Percentiles rank a stretch among this genome's conserved stretches.
These are phyloP conservation scores for Stylosanthes scabra DNA, from an alignment of 331 rosid genomes.

Conservation along the genomic window DNA sequence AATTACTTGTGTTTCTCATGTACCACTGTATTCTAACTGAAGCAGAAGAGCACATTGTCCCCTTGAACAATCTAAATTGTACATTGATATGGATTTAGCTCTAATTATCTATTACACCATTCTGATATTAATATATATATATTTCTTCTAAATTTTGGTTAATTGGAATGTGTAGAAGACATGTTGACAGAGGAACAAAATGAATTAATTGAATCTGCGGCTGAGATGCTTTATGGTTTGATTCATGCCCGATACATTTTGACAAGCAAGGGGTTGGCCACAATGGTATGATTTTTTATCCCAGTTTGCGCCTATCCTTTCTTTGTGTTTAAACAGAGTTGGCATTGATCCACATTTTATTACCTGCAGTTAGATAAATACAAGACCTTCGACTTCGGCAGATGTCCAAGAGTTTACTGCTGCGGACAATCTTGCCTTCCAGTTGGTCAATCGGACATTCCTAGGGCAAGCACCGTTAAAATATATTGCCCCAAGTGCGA, in stretches of 20 bases:
- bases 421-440: constrained; percentile 93
- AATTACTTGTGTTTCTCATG: constrained; percentile 3
- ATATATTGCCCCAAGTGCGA: constrained; percentile 91
- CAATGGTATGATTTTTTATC: constrained; percentile 64
- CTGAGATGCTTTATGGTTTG: constrained; percentile 91
- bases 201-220: constrained; percentile 89
- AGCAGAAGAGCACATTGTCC: background rate
- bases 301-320: background rate
- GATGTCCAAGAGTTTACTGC: constrained; percentile 94
- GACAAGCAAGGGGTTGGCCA: constrained; percentile 81
- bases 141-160: constrained; percentile 13
- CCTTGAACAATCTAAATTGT: constrained; percentile 14
- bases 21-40: constrained; percentile 10
- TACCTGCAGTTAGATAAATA: constrained; percentile 72
- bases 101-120: constrained; percentile 8
- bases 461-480: constrained; percentile 81
- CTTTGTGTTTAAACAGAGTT: background rate
- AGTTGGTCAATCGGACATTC: constrained; percentile 86
- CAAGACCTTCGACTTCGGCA: constrained; percentile 81
- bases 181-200: constrained; percentile 88
- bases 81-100: constrained; percentile 1
- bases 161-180: constrained; percentile 57
- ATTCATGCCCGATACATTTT: constrained; percentile 84
- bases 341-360: constrained; percentile 9
- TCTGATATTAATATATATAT: constrained; percentile 25